Conservation (phyloP, 208 protist genomes). For the Acanthamoeba healyi region DNA sequence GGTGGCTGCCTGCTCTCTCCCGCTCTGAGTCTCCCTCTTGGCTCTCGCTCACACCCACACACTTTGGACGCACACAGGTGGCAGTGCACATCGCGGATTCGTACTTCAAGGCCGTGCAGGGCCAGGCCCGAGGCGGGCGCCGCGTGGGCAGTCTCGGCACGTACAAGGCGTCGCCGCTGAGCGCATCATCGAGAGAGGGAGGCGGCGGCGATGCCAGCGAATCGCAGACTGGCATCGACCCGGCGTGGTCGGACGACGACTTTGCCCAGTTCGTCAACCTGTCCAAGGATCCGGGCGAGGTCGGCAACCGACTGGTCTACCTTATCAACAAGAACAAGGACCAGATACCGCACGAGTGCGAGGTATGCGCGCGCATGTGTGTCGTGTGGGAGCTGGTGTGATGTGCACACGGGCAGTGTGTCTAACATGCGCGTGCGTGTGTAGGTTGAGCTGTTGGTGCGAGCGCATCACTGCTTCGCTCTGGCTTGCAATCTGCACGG, state of each 20-base stretch:
- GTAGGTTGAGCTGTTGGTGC: slow-evolving; percentile 66
- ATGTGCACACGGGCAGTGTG: too few species aligned
- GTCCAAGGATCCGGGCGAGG: slow-evolving; percentile 25
- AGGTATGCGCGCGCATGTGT: too few species aligned
- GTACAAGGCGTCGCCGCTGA: not conserved
- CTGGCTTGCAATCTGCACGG: slow-evolving; percentile 60
- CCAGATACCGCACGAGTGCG: slow-evolving; percentile 40
- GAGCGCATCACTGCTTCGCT: slow-evolving; percentile 43
- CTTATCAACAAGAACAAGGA: slow-evolving; percentile 48
- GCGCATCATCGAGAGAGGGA: not conserved
- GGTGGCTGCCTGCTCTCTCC: too few species aligned
- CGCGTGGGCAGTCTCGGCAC: not conserved
- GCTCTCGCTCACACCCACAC: too few species aligned
- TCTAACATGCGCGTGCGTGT: too few species aligned
- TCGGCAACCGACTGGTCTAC: slow-evolving; percentile 21
- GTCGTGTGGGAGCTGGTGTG: too few species aligned
- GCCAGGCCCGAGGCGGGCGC: not conserved
- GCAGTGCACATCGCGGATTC: slow-evolving; percentile 27
- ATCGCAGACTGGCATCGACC: slow-evolving; percentile 7
- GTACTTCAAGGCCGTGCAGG: slow-evolving; percentile 37
- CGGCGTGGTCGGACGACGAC: slow-evolving; percentile 48
- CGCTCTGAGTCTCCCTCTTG: too few species aligned
- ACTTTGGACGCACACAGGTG: too few species aligned
- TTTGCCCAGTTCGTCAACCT: slow-evolving; percentile 57
- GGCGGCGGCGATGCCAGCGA: not conserved